Evolutionary conservation across 2,329 filamentous ascomycete genomes (phyloP).

Genomic region (Mycocentrospora acerina): DNA sequence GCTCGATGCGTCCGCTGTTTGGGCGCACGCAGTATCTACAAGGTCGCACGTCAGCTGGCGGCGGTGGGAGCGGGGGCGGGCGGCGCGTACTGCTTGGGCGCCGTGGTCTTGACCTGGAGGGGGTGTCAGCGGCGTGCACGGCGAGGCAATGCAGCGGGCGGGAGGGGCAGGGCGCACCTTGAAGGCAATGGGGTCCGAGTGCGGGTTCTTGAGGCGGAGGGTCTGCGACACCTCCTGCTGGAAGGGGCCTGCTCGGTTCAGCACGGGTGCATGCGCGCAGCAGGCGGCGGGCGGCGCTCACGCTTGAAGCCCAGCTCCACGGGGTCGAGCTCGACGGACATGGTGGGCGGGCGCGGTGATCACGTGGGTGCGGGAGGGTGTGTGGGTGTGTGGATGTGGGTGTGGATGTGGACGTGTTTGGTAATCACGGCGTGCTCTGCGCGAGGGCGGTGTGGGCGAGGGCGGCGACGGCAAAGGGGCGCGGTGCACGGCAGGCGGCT

Average conservation of each 20-base stretch:
- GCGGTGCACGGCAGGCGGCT: no score
- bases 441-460: conserved; percentile 9
- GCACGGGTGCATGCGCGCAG: conserved; percentile 9
- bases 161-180: conserved; percentile 49
- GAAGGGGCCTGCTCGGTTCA: conserved; percentile 57
- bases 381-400: no score
- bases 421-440: conserved; percentile 26
- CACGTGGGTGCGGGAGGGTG: conserved; percentile 6
- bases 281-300: conserved; percentile 50
- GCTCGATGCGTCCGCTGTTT: conserved; percentile 94
- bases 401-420: conserved; percentile 25
- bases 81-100: conserved; percentile 86
- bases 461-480: conserved; percentile 5
- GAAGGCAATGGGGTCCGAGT: conserved; percentile 62
- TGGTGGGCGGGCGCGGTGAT: conserved; percentile 50
- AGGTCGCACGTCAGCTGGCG: conserved; percentile 20
- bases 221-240: conserved; percentile 64
- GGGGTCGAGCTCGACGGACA: conserved; percentile 95
- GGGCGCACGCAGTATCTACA: conserved; percentile 93
- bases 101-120: conserved; percentile 91
- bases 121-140: conserved; percentile 10
- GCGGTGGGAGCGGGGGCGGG: conserved; percentile 15
- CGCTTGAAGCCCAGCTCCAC: conserved; percentile 90
- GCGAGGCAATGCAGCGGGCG: neutral
- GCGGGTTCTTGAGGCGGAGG: conserved; percentile 60